A percentile compares a stretch with the other conserved stretches of the same genome.
Conservation (phyloP, 768 basidiomycete species). For the Termitomyces sp. region DNA sequence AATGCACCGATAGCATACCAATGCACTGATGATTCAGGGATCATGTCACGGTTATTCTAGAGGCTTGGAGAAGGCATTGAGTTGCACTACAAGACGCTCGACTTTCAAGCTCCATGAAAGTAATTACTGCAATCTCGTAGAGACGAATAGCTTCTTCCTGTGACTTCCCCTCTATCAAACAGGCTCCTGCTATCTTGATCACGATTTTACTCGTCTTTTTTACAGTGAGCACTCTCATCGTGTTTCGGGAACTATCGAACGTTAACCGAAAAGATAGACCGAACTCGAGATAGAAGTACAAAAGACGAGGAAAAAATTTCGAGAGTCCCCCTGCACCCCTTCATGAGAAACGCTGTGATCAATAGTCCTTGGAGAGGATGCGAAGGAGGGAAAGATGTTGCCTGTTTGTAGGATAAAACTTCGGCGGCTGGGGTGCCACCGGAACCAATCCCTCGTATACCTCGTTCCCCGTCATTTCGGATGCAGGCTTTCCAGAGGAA, state of each 20-base stretch:
- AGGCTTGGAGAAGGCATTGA: neutral
- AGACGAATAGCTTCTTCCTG: neutral
- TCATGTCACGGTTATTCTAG: neutral
- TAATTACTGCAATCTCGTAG: neutral
- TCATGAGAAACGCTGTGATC: neutral
- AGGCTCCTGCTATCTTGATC: neutral
- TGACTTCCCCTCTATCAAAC: neutral
- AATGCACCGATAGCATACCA: too few species aligned
- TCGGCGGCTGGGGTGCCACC: neutral
- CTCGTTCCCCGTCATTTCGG: neutral
- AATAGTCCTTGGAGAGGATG: neutral
- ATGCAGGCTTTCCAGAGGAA: neutral
- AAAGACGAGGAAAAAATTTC: neutral
- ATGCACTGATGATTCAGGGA: neutral
- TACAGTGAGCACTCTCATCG: too few species aligned
- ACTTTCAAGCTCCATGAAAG: neutral
- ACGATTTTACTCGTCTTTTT: too few species aligned
- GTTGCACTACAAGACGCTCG: neutral
- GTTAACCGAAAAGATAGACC: too few species aligned
- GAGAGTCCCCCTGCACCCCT: too few species aligned
- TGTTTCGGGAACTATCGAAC: too few species aligned
- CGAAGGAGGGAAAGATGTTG: neutral
- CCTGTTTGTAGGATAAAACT: neutral
- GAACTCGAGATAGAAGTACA: neutral
- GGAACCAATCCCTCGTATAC: neutral